Evolutionary conservation across 2,329 filamentous ascomycete genomes (phyloP), one percentile per base, ranked within the genome.

Genomic region (Ustulina deusta): DNA sequence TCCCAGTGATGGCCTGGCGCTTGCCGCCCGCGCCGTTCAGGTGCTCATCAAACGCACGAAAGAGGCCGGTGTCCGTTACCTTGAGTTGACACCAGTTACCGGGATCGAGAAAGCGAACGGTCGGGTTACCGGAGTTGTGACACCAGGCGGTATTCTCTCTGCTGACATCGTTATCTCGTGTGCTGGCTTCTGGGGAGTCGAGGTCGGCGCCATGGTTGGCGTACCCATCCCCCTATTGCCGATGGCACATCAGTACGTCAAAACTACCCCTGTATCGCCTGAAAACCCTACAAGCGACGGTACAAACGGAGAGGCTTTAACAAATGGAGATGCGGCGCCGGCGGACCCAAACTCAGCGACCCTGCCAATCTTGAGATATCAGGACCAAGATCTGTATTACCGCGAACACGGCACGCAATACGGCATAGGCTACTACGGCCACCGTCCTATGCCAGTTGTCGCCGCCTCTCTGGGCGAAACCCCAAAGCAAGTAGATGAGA

Each of bases 211-310:
- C 7, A 71, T 71, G 69, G 69, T 61, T 49, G 69, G 66, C 46
- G 69, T 71, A 4, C 55, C 69, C 20, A 66, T 71, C 34, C 69
- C 69, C 32, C 36, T 71, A 40, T 56, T 71, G 20, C 69, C 69
- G 3, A 71, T 71, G 69, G 63, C 67, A 32, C 69, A 71, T 40
- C 69, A 71, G 22, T 71, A 71, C 36, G 69, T 69, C 60, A 71
- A 71, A 15, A 71, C 69, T 9, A 69, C 66, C n/a, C 22, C 69
- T 25, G 2, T 67, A 25, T 9, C 49, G 34, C 36, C 36, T 11
- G 66, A 52, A 17, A 48, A 61, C 2, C 15, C 54, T 10, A 27
- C 56, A 15, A 62, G 10, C 3, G 29, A 20, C 25, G 29, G 13
- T 10, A 54, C 52, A 29, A 61, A 69, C 25, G 60, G 60, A 32